Evolutionary conservation across 345 rosid genomes (phyloP).

Genomic region (Raphanus sativus): DNA sequence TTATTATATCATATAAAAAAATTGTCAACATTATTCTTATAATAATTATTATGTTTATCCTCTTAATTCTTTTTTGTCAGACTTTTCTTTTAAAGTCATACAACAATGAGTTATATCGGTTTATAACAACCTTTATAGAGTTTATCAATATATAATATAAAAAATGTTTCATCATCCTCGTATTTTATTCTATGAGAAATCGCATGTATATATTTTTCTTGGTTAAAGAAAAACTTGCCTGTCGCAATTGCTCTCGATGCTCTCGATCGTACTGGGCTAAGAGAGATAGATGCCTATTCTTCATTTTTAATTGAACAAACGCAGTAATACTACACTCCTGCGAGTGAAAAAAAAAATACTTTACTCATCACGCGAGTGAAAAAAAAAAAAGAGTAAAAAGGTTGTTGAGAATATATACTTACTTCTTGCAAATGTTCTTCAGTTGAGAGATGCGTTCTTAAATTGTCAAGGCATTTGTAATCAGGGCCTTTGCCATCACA

Average conservation of each 20-base stretch:
- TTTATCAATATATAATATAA: too few species aligned
- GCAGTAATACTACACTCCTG: not conserved
- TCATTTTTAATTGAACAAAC: not conserved
- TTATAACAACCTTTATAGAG: too few species aligned
- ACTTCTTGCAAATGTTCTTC: not conserved
- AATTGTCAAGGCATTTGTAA: not conserved
- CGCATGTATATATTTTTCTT: not conserved
- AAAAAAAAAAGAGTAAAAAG: too few species aligned
- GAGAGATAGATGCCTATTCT: not conserved
- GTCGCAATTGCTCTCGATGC: not conserved
- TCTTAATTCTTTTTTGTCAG: not conserved
- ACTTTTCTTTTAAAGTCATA: too few species aligned
- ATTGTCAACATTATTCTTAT: too few species aligned
- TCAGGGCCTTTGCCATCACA: not conserved
- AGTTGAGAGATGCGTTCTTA: slow-evolving; percentile 14
- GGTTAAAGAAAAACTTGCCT: not conserved
- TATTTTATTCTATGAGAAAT: not conserved
- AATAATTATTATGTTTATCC: too few species aligned
- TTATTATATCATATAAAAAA: too few species aligned
- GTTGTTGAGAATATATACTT: slow-evolving; percentile 1
- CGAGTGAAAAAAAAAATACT: not conserved
- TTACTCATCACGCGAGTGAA: not conserved
- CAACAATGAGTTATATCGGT: not conserved
- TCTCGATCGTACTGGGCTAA: not conserved
- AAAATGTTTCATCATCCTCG: not conserved